Evolutionary conservation across 1,139 yeast genomes (phyloP).

Genomic region (Sugiyamaella japonica): DNA sequence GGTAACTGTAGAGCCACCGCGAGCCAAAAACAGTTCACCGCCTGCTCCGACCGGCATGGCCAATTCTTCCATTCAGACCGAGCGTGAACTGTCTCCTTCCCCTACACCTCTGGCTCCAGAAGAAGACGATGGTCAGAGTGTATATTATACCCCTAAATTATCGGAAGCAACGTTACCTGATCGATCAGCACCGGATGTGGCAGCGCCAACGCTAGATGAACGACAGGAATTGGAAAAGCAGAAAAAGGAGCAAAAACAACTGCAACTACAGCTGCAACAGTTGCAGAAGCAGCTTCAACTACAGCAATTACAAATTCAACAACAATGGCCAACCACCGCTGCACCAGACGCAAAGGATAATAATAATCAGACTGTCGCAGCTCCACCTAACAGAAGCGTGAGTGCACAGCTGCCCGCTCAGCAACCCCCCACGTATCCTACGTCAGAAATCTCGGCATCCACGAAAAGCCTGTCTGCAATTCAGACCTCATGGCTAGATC

Average conservation of each 20-base stretch:
- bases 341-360: neutral
- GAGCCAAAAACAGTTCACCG: neutral
- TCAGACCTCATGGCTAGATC: conserved; percentile 12
- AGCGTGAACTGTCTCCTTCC: neutral
- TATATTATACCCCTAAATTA: conserved; percentile 29
- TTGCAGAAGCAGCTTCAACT: conserved; percentile 12
- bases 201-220: neutral
- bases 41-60: conserved; percentile 7
- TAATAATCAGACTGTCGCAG: neutral
- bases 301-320: conserved; percentile 12
- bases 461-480: conserved; percentile 12
- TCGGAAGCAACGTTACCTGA: neutral
- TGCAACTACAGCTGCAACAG: conserved; percentile 11
- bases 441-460: neutral
- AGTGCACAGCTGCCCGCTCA: conserved; percentile 2
- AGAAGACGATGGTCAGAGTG: conserved; percentile 23
- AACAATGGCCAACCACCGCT: conserved; percentile 2
- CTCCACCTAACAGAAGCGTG: neutral
- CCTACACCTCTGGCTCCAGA: neutral
- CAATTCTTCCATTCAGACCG: conserved; percentile 10
- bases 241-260: conserved; percentile 8
- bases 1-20: neutral
- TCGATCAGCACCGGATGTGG: too few species aligned
- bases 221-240: conserved; percentile 10
- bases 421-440: neutral